Conservation (phyloP, 352 stramenopile species). For the Aphanomyces cochlioides region DNA sequence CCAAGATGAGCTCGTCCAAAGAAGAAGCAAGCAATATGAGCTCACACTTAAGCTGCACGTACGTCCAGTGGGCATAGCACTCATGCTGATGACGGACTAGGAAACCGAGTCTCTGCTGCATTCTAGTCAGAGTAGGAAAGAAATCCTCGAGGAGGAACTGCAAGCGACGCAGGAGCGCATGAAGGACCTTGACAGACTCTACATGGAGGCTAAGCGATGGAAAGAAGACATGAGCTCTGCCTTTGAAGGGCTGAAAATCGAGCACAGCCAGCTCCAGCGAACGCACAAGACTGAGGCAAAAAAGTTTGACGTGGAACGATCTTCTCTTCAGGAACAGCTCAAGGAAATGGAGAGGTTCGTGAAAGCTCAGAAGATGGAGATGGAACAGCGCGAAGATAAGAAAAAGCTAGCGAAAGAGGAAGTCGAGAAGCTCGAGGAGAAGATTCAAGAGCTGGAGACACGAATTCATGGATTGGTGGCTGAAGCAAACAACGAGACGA, state of each 20-base stretch:
- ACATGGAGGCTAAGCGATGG: conserved; percentile 24
- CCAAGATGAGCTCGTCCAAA: conserved; percentile 64
- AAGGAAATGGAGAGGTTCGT: conserved; percentile 46
- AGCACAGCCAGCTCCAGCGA: conserved; percentile 50
- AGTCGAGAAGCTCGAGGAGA: conserved; percentile 37
- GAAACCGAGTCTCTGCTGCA: conserved; percentile 54
- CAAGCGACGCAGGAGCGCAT: conserved; percentile 48
- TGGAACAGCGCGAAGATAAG: conserved; percentile 45
- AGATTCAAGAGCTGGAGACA: conserved; percentile 50
- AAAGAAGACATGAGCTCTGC: conserved; percentile 11
- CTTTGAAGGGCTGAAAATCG: conserved; percentile 26
- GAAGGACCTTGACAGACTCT: conserved; percentile 51
- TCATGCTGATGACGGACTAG: background rate
- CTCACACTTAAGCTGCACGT: conserved; percentile 60
- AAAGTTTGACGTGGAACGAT: conserved; percentile 30
- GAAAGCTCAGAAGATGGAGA: conserved; percentile 33
- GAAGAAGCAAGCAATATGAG: conserved; percentile 77
- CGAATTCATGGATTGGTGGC: conserved; percentile 51
- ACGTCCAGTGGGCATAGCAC: background rate
- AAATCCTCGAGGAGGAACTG: conserved; percentile 48
- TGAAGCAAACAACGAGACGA: conserved; percentile 49
- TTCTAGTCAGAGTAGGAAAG: conserved; percentile 35
- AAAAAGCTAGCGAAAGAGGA: conserved; percentile 42
- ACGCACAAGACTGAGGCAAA: conserved; percentile 48
- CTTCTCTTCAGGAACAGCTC: conserved; percentile 49